phyloP scores from a whole-genome alignment of 2,329 filamentous ascomycete genomes.

The Fusarium sp. region DNA sequence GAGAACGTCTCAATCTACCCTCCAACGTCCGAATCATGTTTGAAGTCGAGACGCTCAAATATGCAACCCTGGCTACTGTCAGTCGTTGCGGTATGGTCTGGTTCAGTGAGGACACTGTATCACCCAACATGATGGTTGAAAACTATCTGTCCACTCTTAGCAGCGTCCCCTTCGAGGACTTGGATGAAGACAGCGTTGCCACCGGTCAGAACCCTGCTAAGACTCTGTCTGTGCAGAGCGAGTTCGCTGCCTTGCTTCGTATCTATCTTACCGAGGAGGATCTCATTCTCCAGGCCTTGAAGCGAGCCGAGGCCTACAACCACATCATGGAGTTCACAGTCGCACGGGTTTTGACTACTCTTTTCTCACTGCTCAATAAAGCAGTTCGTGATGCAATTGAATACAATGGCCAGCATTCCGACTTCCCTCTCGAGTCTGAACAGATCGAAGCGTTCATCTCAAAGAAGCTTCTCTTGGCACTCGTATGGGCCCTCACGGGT shows the following conservation, averaged over 20 bases:
- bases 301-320: slow-evolving; percentile 79
- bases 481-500: slow-evolving; percentile 96
- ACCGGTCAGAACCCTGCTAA: slow-evolving; percentile 81
- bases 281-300: slow-evolving; percentile 81
- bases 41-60: slow-evolving; percentile 97
- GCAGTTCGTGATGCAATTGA: slow-evolving; percentile 90
- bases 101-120: slow-evolving; percentile 99
- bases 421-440: slow-evolving; percentile 91
- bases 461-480: slow-evolving; percentile 91
- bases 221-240: slow-evolving; percentile 79
- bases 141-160: slow-evolving; percentile 90
- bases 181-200: slow-evolving; percentile 89
- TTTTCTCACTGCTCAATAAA: slow-evolving; percentile 97
- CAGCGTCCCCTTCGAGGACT: slow-evolving; percentile 87
- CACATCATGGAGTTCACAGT: slow-evolving; percentile 99
- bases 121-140: slow-evolving; percentile 88
- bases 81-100: slow-evolving; percentile 99
- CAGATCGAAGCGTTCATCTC: slow-evolving; percentile 89
- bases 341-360: slow-evolving; percentile 87
- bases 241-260: slow-evolving; percentile 82
- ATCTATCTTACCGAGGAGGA: slow-evolving; percentile 80
- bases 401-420: slow-evolving; percentile 93
- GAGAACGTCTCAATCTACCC: slow-evolving; percentile 94
- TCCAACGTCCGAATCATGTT: slow-evolving; percentile 99
- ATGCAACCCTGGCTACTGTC: slow-evolving; percentile 97